phyloP scores from a whole-genome alignment of 768 basidiomycete species.

The Mycena latifolia region DNA sequence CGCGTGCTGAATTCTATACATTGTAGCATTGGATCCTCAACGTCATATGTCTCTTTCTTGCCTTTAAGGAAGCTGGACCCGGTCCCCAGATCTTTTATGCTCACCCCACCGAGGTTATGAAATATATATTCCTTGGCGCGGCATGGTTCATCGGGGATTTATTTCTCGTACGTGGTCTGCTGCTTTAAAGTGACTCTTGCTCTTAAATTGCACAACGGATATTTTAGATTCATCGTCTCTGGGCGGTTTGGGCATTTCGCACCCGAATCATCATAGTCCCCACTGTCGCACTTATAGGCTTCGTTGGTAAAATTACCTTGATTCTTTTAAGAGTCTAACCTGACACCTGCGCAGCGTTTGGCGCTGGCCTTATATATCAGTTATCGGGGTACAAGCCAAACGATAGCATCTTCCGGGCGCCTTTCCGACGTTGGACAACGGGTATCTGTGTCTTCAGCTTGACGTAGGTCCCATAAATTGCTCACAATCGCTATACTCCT shows the following conservation, averaged over 20 bases:
- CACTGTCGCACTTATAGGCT: neutral
- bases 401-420: neutral
- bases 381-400: neutral
- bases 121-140: neutral
- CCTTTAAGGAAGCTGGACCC: neutral
- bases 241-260: neutral
- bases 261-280: constrained; percentile 5
- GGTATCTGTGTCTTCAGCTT: constrained; percentile 15
- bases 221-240: constrained; percentile 13
- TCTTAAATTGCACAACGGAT: neutral
- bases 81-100: constrained; percentile 4
- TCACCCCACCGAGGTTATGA: constrained; percentile 5
- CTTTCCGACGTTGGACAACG: constrained; percentile 7
- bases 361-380: constrained; percentile 6
- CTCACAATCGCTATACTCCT: neutral
- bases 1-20: neutral
- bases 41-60: constrained; percentile 2
- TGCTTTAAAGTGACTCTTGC: neutral
- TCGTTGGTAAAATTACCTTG: neutral
- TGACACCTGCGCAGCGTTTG: neutral
- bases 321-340: neutral
- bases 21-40: constrained; percentile 17
- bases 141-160: neutral
- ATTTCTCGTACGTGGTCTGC: neutral
- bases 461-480: neutral